These are phyloP conservation scores for Porphyrellus cyaneotinctus DNA, from an alignment of 768 basidiomycete genomes.

Conservation along the genomic window DNA sequence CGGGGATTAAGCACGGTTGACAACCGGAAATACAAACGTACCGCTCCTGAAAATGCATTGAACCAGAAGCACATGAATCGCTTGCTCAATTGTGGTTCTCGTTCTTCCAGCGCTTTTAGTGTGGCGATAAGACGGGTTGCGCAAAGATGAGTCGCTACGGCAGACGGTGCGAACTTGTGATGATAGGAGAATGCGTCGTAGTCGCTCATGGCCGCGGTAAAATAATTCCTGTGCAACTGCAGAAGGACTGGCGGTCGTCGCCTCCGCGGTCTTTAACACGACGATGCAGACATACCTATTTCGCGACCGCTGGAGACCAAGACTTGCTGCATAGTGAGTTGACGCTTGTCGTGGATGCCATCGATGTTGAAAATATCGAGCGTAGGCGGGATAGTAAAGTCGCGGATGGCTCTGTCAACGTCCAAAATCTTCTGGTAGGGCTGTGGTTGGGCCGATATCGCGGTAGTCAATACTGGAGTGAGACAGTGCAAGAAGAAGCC, in stretches of 20 bases:
- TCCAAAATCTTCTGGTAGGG: conserved; percentile 48
- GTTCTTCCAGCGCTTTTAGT: conserved; percentile 51
- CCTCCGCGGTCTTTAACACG: conserved; percentile 1
- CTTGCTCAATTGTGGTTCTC: conserved; percentile 57
- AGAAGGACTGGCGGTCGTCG: conserved; percentile 46
- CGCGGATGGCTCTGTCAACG: conserved; percentile 52
- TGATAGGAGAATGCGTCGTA: conserved; percentile 51
- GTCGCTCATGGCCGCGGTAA: conserved; percentile 59
- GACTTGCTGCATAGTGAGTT: conserved; percentile 61
- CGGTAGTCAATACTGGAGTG: conserved; percentile 56
- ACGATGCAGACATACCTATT: conserved; percentile 44
- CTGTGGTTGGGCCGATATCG: conserved; percentile 49
- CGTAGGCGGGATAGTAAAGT: conserved; percentile 50
- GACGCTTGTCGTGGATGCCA: conserved; percentile 41
- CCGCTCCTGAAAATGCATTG: conserved; percentile 68
- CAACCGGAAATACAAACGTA: conserved; percentile 33
- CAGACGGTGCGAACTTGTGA: conserved; percentile 65
- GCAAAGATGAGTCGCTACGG: conserved; percentile 62
- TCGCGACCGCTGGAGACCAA: conserved; percentile 58
- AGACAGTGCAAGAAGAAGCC: conserved; percentile 60
- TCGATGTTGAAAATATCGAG: conserved; percentile 42
- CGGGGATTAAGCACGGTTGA: conserved; percentile 1
- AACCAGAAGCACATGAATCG: conserved; percentile 74
- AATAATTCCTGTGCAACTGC: conserved; percentile 64
- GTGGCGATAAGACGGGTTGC: conserved; percentile 56